These are phyloP conservation scores for Amaranthus tricolor DNA, from an alignment of 179 eudicot species.

Conservation along the genomic window DNA sequence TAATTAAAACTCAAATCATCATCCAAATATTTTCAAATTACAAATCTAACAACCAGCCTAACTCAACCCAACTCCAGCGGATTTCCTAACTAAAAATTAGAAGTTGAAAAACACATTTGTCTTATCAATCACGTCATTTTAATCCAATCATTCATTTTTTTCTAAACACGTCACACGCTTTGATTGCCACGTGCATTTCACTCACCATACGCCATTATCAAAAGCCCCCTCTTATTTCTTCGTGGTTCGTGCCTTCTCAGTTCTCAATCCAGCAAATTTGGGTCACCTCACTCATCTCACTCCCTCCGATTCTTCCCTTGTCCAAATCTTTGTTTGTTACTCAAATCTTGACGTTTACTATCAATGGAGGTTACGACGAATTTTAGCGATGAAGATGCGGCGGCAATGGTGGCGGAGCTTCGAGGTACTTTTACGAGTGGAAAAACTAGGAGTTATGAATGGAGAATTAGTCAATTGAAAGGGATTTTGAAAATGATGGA, in stretches of 20 bases:
- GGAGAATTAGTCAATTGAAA: slow-evolving; percentile 74
- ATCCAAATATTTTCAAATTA: no score
- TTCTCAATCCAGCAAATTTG: neutral
- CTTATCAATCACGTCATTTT: neutral
- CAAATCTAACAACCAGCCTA: neutral
- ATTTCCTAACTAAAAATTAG: slow-evolving; percentile 6
- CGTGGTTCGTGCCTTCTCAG: neutral
- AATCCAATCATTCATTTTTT: no score
- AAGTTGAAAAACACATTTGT: neutral
- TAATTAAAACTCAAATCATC: no score
- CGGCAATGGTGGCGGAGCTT: slow-evolving; percentile 48
- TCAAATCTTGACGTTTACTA: neutral
- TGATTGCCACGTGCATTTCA: neutral
- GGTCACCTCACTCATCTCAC: neutral
- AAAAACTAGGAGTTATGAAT: slow-evolving; percentile 57
- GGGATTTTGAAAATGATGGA: slow-evolving; percentile 39
- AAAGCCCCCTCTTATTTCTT: neutral
- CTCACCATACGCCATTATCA: neutral
- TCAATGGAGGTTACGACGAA: slow-evolving; percentile 23
- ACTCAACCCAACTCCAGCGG: neutral
- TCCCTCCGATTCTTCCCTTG: neutral
- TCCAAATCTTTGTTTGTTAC: neutral
- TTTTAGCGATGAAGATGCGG: slow-evolving; percentile 40
- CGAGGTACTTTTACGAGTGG: slow-evolving; percentile 41
- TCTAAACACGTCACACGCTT: neutral